Base-by-base conservation (phyloP, 352 stramenopile species). In the Globisporangium middletonii region DNA sequence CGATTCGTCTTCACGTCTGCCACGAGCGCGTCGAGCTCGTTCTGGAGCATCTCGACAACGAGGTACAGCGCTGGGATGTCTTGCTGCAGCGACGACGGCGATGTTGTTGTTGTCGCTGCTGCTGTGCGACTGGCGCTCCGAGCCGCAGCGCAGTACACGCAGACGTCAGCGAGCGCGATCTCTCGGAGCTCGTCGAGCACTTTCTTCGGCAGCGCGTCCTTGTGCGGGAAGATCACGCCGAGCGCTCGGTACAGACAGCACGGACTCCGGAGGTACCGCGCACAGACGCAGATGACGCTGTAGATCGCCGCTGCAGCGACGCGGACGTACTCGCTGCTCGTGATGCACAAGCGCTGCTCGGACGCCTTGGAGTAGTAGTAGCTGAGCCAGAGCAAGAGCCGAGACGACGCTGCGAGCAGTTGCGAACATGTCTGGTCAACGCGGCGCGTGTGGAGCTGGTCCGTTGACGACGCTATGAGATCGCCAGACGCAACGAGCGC, bases 231-330 rank as follows among this genome's bases (percentile, higher is more conserved):
- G 23, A 92, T 84, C 4, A 88, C 57, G 23, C 55, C 51, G 2
- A 93, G 59, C 1, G 80, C 65, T 13, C 77, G 81, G 57, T 86
- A 76, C 41, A 92, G 52, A 48, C 86, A 95, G 52, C 83, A 92
- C 11, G 79, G 77, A 37, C 71, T 73, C 49, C 80, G 86, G 16
- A 79, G 62, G 53, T 90, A 89, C 11, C 79, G 75, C 52, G 65
- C 75, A 55, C 79, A 84, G 28, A 87, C 58, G 46, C 73, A 88
- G 26, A 95, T 75, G 18, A 77, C 79, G 30, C 82, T 94, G 67
- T 94, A 89, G 37, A 95, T 71, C 26, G 77, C 68, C 6, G 79
- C 79, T 4, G 79, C 64, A 7, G 77, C 82, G 9, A 94, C 59
- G 4, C 77, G 77, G 13, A 92, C 71, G 45, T 78, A 89, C 27